Conservation (phyloP, 176 grass and related monocot genomes). For the Triticum turgidum region DNA sequence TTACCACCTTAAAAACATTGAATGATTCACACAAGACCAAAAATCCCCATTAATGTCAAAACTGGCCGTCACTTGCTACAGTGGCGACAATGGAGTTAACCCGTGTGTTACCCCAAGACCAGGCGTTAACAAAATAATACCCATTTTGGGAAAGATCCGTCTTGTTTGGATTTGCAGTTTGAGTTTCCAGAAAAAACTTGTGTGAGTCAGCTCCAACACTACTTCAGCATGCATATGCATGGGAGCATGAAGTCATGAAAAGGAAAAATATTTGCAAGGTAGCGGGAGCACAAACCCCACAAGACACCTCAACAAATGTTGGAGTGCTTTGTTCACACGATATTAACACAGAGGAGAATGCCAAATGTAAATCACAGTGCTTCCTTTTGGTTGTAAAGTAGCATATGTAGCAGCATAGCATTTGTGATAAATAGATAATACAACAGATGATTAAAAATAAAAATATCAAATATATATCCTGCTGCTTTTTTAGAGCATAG, state of each 20-base stretch:
- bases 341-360: conserved; percentile 6
- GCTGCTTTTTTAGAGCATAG: conserved; percentile 3
- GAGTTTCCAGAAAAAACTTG: not conserved
- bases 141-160: too few species aligned
- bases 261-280: conserved; percentile 13
- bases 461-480: not conserved
- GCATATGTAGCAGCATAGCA: not conserved
- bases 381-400: conserved; percentile 17
- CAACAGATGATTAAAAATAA: not conserved
- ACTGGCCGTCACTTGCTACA: not conserved
- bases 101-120: too few species aligned
- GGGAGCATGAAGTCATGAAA: not conserved
- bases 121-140: too few species aligned
- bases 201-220: not conserved
- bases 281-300: not conserved
- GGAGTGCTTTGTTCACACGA: not conserved
- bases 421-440: not conserved
- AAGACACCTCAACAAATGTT: not conserved
- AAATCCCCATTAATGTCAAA: not conserved
- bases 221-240: not conserved
- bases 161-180: too few species aligned
- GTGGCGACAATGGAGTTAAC: too few species aligned
- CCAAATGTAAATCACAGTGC: not conserved
- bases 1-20: too few species aligned
- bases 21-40: not conserved